These are phyloP conservation scores for Mucor sp. DNA, from an alignment of 371 early-diverging fungal genomes.

Conservation along the genomic window DNA sequence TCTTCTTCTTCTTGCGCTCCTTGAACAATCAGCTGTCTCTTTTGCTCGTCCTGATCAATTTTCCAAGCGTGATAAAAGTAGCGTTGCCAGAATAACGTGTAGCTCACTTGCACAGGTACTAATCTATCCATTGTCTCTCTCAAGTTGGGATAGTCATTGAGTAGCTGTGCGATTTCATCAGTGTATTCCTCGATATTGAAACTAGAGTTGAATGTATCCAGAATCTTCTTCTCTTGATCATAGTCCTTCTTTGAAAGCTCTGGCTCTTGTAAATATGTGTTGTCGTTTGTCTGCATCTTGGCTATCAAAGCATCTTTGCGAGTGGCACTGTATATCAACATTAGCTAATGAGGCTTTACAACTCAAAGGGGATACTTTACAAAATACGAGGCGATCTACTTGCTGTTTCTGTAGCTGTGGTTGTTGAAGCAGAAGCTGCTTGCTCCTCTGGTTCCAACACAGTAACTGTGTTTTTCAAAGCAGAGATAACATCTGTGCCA, in stretches of 20 bases:
- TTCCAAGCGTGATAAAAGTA: conserved; percentile 51
- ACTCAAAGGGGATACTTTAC: conserved; percentile 15
- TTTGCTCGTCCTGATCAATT: conserved; percentile 51
- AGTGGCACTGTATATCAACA: conserved; percentile 28
- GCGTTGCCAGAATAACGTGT: conserved; percentile 47
- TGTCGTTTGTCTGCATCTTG: conserved; percentile 38
- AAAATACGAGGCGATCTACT: conserved; percentile 28
- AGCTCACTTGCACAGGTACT: conserved; percentile 53
- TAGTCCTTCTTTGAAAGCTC: conserved; percentile 6
- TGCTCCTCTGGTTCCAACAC: conserved; percentile 38
- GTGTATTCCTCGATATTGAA: conserved; percentile 48
- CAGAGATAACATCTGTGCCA: conserved; percentile 45
- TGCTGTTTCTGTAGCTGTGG: not conserved
- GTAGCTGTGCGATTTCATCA: conserved; percentile 42
- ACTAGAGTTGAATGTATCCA: conserved; percentile 34
- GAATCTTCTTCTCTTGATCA: conserved; percentile 28
- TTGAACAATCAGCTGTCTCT: conserved; percentile 43
- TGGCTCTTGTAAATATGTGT: conserved; percentile 36
- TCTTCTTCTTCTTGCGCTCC: conserved; percentile 17
- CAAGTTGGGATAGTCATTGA: conserved; percentile 38
- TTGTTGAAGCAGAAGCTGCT: conserved; percentile 16
- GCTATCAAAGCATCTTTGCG: conserved; percentile 48
- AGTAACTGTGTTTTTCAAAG: conserved; percentile 39
- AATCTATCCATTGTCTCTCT: conserved; percentile 48
- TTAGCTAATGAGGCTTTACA: not conserved